Base-by-base conservation (phyloP, 441 rosid genomes). In the Heliophila coronopifolia region DNA sequence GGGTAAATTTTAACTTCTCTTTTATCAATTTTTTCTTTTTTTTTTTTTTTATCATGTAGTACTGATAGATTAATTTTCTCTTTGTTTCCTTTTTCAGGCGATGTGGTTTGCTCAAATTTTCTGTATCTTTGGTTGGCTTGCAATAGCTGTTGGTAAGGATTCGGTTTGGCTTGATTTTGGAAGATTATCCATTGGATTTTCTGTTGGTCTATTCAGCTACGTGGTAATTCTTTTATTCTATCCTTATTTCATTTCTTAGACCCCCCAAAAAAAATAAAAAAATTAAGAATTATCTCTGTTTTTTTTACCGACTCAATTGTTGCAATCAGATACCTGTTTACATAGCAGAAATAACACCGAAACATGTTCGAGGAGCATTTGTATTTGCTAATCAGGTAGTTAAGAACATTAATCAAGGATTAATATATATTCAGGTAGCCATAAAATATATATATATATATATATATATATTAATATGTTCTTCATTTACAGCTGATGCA, bases 301-400 rank as follows among this genome's bases (percentile, higher is more conserved):
- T 61, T 6, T 16, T 10, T 6, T 0, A 30, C 55, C 31, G 9
- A 53, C 27, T 36, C 5, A 20, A 0, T 18, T 19, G 3, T 33
- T 27, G 14, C 51, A 7, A 23, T 4, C 69, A 84, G 90, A 80
- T 79, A 28, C 87, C 90, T 0, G 50, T 81, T 18, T 86, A 77
- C 32, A 68, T 86, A 17, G 86, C 92, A 12, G 93, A 86, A 71
- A 76, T 86, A 36, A 69, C 93, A 16, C 96, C 96, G 6, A 77
- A 77, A 63, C 65, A 68, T 50, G 60, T 73, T 22, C 64, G 90
- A 18, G 96, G 96, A 50, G 71, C 78, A 9, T 79, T 79, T 68
- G 70, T 73, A 4, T 58, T 78, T 13, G 70, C 76, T 26, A 68
- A 68, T 66, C 83, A 74, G 76, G 85, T 76, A 61, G 17, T 16